phyloP scores from a whole-genome alignment of 495 filamentous ascomycete genomes.

The Neurospora intermedia region DNA sequence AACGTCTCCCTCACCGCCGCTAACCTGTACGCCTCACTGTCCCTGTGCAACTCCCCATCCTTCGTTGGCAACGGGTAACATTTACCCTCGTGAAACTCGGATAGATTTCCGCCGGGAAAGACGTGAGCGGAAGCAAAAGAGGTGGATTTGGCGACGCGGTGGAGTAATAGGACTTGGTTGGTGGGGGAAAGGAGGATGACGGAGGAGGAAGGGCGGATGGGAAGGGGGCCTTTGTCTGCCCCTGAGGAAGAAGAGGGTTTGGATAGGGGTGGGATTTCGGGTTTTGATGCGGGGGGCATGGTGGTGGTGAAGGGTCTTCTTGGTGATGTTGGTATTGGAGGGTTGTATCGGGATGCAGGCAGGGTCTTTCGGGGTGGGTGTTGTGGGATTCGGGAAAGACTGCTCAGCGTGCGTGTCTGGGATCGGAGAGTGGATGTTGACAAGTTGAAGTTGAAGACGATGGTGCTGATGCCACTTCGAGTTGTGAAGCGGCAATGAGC shows the following conservation, averaged over 20 bases:
- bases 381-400: background rate
- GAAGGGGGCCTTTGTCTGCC: background rate
- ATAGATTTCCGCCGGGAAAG: slow-evolving; percentile 89
- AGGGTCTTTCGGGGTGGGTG: background rate
- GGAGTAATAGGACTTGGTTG: slow-evolving; percentile 81
- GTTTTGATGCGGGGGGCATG: background rate
- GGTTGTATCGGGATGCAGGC: background rate
- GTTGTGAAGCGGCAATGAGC: background rate
- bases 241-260: background rate
- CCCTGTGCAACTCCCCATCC: slow-evolving; percentile 45
- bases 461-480: background rate
- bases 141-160: slow-evolving; percentile 67
- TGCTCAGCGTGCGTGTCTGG: background rate
- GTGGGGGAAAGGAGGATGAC: slow-evolving; percentile 75
- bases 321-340: background rate
- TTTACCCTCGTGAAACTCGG: slow-evolving; percentile 55
- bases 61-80: slow-evolving; percentile 38
- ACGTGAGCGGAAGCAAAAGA: slow-evolving; percentile 90
- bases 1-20: slow-evolving; percentile 87
- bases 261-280: background rate
- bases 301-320: background rate
- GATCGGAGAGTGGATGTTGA: background rate
- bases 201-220: slow-evolving; percentile 29
- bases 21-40: slow-evolving; percentile 57
- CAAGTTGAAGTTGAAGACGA: background rate